Evolutionary conservation across 208 protist species (phyloP), one percentile per base, ranked within the genome.

Genomic region (Trypanosoma mega): DNA sequence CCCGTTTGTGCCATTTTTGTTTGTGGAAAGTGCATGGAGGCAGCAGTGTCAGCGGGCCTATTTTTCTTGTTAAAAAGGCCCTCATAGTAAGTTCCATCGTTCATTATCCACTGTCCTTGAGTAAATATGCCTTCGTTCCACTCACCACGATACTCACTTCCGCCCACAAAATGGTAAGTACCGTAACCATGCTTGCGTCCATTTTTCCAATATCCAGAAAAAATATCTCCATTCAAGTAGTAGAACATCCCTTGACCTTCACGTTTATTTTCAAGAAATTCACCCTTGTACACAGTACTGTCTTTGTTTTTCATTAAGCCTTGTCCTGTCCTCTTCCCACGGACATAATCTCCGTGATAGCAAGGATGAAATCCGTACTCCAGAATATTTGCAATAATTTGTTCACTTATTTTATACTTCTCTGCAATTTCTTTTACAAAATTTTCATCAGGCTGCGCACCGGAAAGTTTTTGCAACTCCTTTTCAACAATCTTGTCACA

Each of bases 261-360:
- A 2, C 90, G 79, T 54, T 92, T 94, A 67, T 93, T 93, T 39
- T 93, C 83, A 11, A 89, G 47, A 57, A 93, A 94, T 23, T 96
- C 90, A n/a, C 90, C 90, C 59, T 93, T 91, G 77, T 96, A 96
- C 16, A 96, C 33, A 9, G 90, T 90, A 9, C 75, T 83, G 43
- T 96, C 90, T 50, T 94, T 94, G 73, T 92, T 90, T 46, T 94
- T 96, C 87, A 96, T 94, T 12, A 94, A 72, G 7, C 90, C 90
- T 18, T 76, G 69, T 1, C 90, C 90, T 24, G 74, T 84, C 5
- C 85, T 74, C 64, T 88, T 87, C 5, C 86, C 86, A n/a, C 70
- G 68, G 0, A 87, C 77, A 62, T 96, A 96, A 29, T 94, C 90
- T 21, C 90, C 90, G 39, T 85, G 80, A 58, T 96, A 96, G 55